Base-by-base conservation (phyloP, 2,329 filamentous ascomycete genomes). In the Botrytis cinerea region DNA sequence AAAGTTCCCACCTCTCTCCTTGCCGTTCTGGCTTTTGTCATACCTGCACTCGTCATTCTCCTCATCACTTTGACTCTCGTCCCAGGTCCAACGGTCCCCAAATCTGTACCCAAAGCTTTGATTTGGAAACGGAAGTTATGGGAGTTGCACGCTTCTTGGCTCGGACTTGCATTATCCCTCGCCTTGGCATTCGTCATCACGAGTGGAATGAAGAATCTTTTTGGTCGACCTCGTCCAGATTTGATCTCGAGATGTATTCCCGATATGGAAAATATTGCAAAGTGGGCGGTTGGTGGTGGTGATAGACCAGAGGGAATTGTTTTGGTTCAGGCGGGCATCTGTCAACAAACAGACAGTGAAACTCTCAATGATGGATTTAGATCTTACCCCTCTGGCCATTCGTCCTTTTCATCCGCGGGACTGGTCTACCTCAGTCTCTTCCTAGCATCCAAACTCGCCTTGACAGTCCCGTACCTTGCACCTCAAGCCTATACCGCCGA, bases 361-460 rank as follows among this genome's bases (percentile, higher is more conserved):
- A 84, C 86, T n/a, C 85, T 94, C 67, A 84, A 93, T 70, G 93
- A 97, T 80, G 94, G 93, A 1, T 98, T 97, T 83, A 88, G 92
- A 63, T 95, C 92, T 78, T 98, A 94, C 78, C 92, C 92, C 0
- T 93, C 90, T 72, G 93, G 93, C 0, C 93, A 95, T 83, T 84
- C 91, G 38, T 94, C 91, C 59, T 90, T 92, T 75, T 88, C 92
- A 7, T 93, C 93, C 78, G 91, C 91, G 18, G 95, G 95, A 1
- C 84, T 98, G 70, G 88, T 94, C 71, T 97, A 98, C 81, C 87
- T 97, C 25, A 92, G 92, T 2, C 88, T 98, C 69, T 98, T 94
- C 85, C 87, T 98, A 35, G 93, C 93, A 77, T 92, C 91, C 82
- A 95, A 95, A 81, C 92, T 95, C 79, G 88, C 90, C 74, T 90